A percentile compares a stretch with the other conserved stretches of the same genome.
Conservation (phyloP, 2,329 filamentous ascomycete species). For the Colletotrichum truncatum region DNA sequence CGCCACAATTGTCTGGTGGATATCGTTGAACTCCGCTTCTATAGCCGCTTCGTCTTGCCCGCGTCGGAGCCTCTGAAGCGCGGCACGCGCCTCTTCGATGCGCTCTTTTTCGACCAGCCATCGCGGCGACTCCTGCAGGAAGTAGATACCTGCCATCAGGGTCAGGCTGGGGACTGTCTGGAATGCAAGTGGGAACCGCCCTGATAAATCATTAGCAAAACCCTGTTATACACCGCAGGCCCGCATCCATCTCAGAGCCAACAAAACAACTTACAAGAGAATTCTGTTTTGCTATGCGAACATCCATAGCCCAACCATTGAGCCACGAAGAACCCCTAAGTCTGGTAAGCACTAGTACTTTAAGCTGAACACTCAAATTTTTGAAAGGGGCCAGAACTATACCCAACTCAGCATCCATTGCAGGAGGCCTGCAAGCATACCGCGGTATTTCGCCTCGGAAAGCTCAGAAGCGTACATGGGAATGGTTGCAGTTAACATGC, state of each 20-base stretch:
- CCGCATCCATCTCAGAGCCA: no score
- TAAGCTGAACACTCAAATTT: no score
- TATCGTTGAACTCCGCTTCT: conserved; percentile 51
- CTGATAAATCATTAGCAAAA: conserved; percentile 25
- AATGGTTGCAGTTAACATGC: conserved; percentile 54
- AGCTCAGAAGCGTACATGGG: conserved; percentile 57
- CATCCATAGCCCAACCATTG: conserved; percentile 44
- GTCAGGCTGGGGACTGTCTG: conserved; percentile 38
- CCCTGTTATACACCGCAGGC: neutral
- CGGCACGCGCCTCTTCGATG: conserved; percentile 41
- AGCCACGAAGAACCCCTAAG: conserved; percentile 52
- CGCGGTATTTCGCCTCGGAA: conserved; percentile 47
- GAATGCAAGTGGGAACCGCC: conserved; percentile 43
- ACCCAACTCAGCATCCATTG: conserved; percentile 55
- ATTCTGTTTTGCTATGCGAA: conserved; percentile 36
- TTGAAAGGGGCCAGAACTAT: no score
- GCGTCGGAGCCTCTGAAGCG: conserved; percentile 44
- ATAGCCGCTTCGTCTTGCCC: conserved; percentile 42
- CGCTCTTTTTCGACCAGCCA: conserved; percentile 47
- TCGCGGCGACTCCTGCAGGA: conserved; percentile 36
- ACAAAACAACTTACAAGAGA: conserved; percentile 40
- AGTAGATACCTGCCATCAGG: conserved; percentile 35
- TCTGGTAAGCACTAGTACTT: no score
- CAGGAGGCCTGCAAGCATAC: conserved; percentile 48
- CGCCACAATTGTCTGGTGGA: conserved; percentile 44